Evolutionary conservation across 2,329 filamentous ascomycete genomes (phyloP).

Genomic region (Colletotrichum trifolii): DNA sequence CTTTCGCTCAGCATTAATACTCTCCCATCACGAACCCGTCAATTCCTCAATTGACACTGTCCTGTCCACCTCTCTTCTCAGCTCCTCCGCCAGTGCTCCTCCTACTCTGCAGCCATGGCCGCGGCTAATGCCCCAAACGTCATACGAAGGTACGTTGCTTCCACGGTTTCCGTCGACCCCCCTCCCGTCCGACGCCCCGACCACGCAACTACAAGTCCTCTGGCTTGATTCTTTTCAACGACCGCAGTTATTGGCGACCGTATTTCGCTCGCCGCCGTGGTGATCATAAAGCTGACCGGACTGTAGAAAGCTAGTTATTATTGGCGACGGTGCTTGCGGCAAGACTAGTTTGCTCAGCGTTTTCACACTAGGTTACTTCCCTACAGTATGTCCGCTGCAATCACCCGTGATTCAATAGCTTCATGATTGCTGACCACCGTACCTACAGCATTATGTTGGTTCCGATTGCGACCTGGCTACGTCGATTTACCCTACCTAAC

Average conservation of each 20-base stretch:
- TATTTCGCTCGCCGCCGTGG: not conserved
- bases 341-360: conserved; percentile 98
- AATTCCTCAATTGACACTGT: conserved; percentile 23
- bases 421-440: conserved; percentile 40
- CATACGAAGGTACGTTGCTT: conserved; percentile 70
- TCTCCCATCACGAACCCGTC: not conserved
- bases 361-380: conserved; percentile 97
- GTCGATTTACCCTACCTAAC: conserved; percentile 25
- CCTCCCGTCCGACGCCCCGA: not conserved
- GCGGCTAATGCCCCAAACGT: conserved; percentile 63
- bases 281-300: not conserved
- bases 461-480: conserved; percentile 9
- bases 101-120: conserved; percentile 49
- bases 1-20: not conserved
- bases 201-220: conserved; percentile 3
- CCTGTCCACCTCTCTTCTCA: conserved; percentile 1
- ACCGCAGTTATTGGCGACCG: not conserved
- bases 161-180: conserved; percentile 31
- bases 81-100: not conserved
- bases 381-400: conserved; percentile 76
- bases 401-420: conserved; percentile 18
- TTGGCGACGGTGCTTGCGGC: conserved; percentile 96
- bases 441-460: conserved; percentile 68
- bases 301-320: conserved; percentile 93
- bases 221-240: not conserved